Evolutionary conservation across 169 alveolate species (phyloP).

Genomic region (Plasmodium coatneyi): DNA sequence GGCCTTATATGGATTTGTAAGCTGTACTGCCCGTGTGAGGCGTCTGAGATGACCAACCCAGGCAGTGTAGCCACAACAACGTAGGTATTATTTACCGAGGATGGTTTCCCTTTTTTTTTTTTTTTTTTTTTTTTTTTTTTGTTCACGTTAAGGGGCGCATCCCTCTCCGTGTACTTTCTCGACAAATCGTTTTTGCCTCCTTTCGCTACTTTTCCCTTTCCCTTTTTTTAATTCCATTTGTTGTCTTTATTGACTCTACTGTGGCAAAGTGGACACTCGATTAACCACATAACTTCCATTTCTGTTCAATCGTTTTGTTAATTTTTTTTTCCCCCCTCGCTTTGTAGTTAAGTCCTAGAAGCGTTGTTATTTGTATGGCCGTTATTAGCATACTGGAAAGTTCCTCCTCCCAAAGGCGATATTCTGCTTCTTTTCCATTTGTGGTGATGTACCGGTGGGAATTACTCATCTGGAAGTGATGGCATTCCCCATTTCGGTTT

Average conservation of each 20-base stretch:
- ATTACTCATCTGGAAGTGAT: neutral
- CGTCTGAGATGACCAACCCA: neutral
- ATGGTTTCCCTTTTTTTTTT: neutral
- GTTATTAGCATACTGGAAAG: neutral
- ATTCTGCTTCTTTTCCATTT: neutral
- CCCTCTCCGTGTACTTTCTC: neutral
- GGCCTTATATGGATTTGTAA: neutral
- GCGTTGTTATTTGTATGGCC: neutral
- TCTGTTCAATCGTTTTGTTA: neutral
- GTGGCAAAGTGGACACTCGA: neutral
- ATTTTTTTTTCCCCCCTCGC: neutral
- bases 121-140: slow-evolving; percentile 4
- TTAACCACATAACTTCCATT: neutral
- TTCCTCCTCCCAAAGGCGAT: neutral
- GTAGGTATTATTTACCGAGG: neutral
- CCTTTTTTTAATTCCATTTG: neutral
- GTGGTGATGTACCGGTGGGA: neutral
- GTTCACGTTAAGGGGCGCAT: neutral
- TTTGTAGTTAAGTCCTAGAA: neutral
- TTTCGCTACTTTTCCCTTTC: neutral
- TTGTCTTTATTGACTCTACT: neutral
- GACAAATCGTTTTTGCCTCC: neutral
- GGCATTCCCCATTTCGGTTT: neutral
- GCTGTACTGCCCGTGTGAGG: neutral
- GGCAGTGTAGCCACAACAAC: neutral